Evolutionary conservation across 164 flowering plant genomes (phyloP), one percentile per base, ranked within the genome.

Genomic region (Vitis rotundifolia): DNA sequence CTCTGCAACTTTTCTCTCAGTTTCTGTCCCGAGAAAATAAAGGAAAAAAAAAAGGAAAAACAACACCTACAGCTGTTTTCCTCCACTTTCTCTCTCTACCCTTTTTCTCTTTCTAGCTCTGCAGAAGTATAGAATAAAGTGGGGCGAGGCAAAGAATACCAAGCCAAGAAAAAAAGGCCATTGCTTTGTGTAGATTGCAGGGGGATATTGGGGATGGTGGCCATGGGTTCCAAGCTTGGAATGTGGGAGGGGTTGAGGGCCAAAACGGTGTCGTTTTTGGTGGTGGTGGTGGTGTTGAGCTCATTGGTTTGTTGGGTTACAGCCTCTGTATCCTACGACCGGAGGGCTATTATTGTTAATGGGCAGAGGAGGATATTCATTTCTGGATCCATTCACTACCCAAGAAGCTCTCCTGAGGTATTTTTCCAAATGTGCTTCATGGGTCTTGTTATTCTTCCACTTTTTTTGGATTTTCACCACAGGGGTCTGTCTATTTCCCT

Each of bases 381-480:
- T 44, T 86, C 91, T 49, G 89, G 89, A 26, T 86, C 91, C 69
- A 84, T 87, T 75, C 91, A 87, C 67, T 87, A 87, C 75, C 91
- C 91, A 50, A 71, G 91, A 75, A 87, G 91, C 76, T 74, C 80
- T 73, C 91, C 91, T 68, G 88, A 87, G 89, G 91, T 87, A 75
- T 28, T 67, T 14, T 54, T 12, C 47, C 47, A 61, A 83, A 80
- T 80, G 84, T 65, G 68, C 70, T 74, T 80, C 70, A 28, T 73
- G 67, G 68, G 63, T 68, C 18, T 63, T 37, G 54, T 49, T 26
- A 58, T 64, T 71, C 70, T 51, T 31, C 9, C 53, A 11, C 69
- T 59, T 54, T 19, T 66, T 47, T 9, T 18, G 5, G 2, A 16
- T 59, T 60, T 63, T 60, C 9, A 16, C 14, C 37, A 57, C 4